Percentiles rank a stretch among this genome's conserved stretches.
phyloP scores from a whole-genome alignment of 208 protist genomes.

The Trypanosoma melophagium region DNA sequence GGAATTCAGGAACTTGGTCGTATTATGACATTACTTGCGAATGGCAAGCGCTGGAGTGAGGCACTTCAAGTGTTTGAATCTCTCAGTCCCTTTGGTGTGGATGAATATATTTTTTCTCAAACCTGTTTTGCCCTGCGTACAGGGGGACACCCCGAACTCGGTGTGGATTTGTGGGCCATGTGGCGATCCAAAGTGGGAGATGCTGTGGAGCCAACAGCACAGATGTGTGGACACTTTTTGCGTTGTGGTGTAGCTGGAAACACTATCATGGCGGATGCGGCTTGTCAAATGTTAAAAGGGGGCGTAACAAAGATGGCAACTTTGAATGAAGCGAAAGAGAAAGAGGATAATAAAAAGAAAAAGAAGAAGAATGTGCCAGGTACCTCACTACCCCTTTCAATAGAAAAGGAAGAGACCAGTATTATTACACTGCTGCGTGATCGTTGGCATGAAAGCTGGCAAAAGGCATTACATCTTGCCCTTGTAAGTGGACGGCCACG shows the following conservation, averaged over 20 bases:
- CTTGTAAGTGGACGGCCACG: slow-evolving; percentile 36
- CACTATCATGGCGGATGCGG: slow-evolving; percentile 21
- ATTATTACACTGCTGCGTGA: slow-evolving; percentile 41
- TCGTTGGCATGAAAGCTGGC: slow-evolving; percentile 70
- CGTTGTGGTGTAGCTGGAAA: slow-evolving; percentile 41
- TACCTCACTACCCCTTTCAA: slow-evolving; percentile 37
- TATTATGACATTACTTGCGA: slow-evolving; percentile 50
- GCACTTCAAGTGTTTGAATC: slow-evolving; percentile 46
- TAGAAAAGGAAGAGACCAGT: slow-evolving; percentile 28
- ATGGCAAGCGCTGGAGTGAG: slow-evolving; percentile 49
- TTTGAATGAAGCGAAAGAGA: neutral
- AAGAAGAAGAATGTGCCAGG: slow-evolving; percentile 17
- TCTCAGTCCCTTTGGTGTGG: slow-evolving; percentile 28
- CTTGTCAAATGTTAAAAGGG: slow-evolving; percentile 25
- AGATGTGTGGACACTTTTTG: slow-evolving; percentile 55
- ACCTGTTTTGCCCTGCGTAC: slow-evolving; percentile 43
- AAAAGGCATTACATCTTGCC: slow-evolving; percentile 55
- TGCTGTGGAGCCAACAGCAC: slow-evolving; percentile 38
- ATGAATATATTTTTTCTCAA: slow-evolving; percentile 64
- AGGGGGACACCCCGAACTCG: slow-evolving; percentile 24
- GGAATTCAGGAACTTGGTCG: slow-evolving; percentile 44
- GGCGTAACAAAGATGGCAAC: neutral
- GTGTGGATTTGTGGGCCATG: slow-evolving; percentile 57
- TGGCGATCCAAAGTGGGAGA: slow-evolving; percentile 70
- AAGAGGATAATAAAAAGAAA: neutral